Percentiles rank a stretch among this genome's conserved stretches.
Evolutionary conservation across 1,284 basidiomycete species (phyloP).

Genomic region (Agroathelia rolfsii): DNA sequence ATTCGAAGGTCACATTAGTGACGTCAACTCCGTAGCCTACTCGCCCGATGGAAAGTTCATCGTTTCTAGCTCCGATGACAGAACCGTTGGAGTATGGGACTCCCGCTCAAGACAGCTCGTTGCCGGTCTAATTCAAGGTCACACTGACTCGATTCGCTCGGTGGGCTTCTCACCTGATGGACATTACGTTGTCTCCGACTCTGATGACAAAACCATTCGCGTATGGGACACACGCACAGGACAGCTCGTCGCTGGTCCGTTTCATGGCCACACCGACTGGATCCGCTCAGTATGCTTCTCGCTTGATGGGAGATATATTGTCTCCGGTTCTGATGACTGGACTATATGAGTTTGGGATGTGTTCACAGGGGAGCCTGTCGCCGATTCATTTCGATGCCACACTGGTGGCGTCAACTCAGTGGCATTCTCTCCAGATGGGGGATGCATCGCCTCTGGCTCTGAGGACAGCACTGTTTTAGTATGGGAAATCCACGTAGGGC

Average conservation of each 20-base stretch:
- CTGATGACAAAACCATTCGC: conserved; percentile 9
- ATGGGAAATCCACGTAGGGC: too few relatives aligned
- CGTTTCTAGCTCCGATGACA: conserved; percentile 18
- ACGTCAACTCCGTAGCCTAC: conserved; percentile 9
- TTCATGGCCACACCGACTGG: conserved; percentile 1
- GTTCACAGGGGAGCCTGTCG: not conserved
- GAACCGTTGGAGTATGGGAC: conserved; percentile 23
- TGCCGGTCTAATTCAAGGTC: conserved; percentile 6
- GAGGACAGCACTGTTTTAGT: too few relatives aligned
- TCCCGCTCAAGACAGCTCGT: too few relatives aligned
- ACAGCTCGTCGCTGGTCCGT: too few relatives aligned
- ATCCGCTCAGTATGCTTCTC: conserved; percentile 2
- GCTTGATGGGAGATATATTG: not conserved
- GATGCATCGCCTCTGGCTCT: too few relatives aligned
- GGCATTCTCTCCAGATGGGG: too few relatives aligned
- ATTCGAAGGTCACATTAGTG: conserved; percentile 14
- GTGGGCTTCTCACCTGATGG: conserved; percentile 13
- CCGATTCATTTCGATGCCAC: too few relatives aligned
- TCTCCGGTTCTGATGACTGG: conserved; percentile 2
- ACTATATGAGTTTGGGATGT: conserved; percentile 3
- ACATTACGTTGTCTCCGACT: conserved; percentile 9
- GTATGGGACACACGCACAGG: conserved; percentile 10
- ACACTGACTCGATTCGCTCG: conserved; percentile 8
- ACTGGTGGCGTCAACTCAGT: too few relatives aligned
- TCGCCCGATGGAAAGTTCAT: conserved; percentile 8